These are phyloP conservation scores for Cyclotella baltica DNA, from an alignment of 108 stramenopile species.

Conservation along the genomic window DNA sequence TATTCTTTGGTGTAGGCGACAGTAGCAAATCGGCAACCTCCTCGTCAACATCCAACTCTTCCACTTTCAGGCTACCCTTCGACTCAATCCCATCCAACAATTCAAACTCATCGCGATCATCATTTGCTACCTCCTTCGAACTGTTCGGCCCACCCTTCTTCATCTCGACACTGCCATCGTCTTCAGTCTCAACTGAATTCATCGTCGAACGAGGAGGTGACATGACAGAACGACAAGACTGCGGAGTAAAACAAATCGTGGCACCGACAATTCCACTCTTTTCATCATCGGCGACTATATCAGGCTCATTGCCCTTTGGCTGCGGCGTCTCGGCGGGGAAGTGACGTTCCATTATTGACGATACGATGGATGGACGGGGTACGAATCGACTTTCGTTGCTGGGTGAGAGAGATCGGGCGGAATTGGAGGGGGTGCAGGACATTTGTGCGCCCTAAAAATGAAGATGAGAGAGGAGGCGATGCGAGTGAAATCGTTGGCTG, in stretches of 20 bases:
- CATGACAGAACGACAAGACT: constrained; percentile 32
- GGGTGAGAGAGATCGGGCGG: constrained; percentile 34
- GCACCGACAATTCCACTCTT: constrained; percentile 42
- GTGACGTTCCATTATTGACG: constrained; percentile 26
- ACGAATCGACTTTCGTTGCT: constrained; percentile 55
- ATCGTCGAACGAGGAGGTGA: neutral
- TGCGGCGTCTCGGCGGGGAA: constrained; percentile 2
- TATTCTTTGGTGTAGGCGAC: no score
- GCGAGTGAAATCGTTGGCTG: neutral
- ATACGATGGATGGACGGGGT: constrained; percentile 39
- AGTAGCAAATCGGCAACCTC: constrained; percentile 6
- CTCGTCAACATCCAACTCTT: constrained; percentile 40
- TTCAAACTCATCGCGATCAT: constrained; percentile 37
- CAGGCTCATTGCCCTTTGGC: neutral
- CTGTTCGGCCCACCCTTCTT: neutral
- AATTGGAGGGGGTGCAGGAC: constrained; percentile 25
- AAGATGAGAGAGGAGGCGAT: neutral
- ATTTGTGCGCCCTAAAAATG: neutral
- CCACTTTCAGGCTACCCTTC: constrained; percentile 23
- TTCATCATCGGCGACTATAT: neutral
- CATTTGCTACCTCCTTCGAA: no score
- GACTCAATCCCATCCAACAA: constrained; percentile 33
- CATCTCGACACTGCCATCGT: constrained; percentile 36
- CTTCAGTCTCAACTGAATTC: neutral
- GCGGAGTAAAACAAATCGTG: constrained; percentile 55